Base-by-base conservation (phyloP, 768 basidiomycete species). In the Boletus reticuloceps region DNA sequence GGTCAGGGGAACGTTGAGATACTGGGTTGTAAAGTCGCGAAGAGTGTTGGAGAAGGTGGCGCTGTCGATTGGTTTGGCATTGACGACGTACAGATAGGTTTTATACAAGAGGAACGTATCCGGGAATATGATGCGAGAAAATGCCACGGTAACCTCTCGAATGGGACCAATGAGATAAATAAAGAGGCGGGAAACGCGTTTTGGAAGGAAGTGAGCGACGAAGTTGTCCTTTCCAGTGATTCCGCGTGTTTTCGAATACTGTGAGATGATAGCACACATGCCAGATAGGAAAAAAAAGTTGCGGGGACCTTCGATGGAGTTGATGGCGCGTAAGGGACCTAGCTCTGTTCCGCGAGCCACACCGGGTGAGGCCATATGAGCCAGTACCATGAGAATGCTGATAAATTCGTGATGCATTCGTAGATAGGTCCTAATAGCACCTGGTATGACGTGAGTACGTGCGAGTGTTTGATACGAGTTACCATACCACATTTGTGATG, bases 91-190 rank as follows among this genome's bases (percentile, higher is more conserved):
- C 5, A 25, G 25, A 25, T 25, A 25, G 25, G 25, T 25, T 25
- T 25, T 25, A 5, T 25, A 25, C 25, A 4, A 25, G 5, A 25
- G 25, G 20, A 20, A 20, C 20, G 3, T 37, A 14, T 5, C 34
- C 12, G 7, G 12, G 46, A 39, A n/a, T 7, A 25, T 22, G 6
- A 25, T 20, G 1, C 39, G 10, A 7, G 41, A 13, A 1, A 54
- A 54, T 0, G n/a, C 41, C 12, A 50, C 1, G 1, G 22, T 16
- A 1, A 51, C 50, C n/a, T 55, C 29, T 1, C 44, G n/a, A 7
- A 55, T 14, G 3, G 54, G 54, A 17, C 44, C 43, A 1, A 55
- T 5, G 10, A 51, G 54, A 19, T 55, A 55, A 13, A 55, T 45
- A 8, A 55, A 55, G 1, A 55, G 20, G 7, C 20, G 32, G 4